phyloP scores from a whole-genome alignment of 2,329 filamentous ascomycete species.

The Pseudogymnoascus sp. region DNA sequence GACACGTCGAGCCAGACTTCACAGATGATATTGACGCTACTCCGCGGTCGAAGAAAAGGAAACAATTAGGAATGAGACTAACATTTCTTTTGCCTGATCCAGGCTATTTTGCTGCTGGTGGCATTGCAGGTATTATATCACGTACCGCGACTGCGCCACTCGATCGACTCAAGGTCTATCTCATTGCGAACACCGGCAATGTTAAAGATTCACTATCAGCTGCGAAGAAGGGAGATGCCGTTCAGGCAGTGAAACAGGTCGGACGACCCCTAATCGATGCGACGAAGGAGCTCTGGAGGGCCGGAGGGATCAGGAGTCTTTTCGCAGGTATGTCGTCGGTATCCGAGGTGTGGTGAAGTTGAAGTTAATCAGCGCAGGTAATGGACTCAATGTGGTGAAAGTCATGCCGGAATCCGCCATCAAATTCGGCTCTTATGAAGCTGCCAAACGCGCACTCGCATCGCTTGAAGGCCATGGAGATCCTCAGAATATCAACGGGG shows the following conservation, averaged over 20 bases:
- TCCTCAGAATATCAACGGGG: constrained; percentile 67
- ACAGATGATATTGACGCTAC: constrained; percentile 12
- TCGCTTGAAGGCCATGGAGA: constrained; percentile 83
- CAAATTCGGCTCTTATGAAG: constrained; percentile 97
- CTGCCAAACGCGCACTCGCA: constrained; percentile 80
- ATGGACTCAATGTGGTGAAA: constrained; percentile 92
- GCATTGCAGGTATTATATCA: constrained; percentile 87
- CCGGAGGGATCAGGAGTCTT: constrained; percentile 79
- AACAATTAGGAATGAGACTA: constrained; percentile 16
- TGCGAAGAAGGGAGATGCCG: constrained; percentile 61
- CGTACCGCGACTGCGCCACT: constrained; percentile 92
- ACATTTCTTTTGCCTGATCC: constrained; percentile 57
- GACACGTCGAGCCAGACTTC: constrained; percentile 11
- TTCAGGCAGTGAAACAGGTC: constrained; percentile 58
- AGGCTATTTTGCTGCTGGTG: constrained; percentile 98
- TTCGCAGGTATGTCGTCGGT: constrained; percentile 67
- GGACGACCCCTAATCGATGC: constrained; percentile 65
- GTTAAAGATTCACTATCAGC: constrained; percentile 55
- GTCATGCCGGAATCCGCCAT: constrained; percentile 99
- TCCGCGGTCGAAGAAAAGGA: constrained; percentile 15
- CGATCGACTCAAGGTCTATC: constrained; percentile 93
- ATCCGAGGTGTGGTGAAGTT: constrained; percentile 11
- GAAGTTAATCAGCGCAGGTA: constrained; percentile 51
- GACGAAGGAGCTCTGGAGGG: constrained; percentile 70
- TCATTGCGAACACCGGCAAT: constrained; percentile 79